Percentiles rank a stretch among this genome's conserved stretches.
These are phyloP conservation scores for Gastrolobium villosum DNA, from an alignment of 306 rosid genomes.

Conservation along the genomic window DNA sequence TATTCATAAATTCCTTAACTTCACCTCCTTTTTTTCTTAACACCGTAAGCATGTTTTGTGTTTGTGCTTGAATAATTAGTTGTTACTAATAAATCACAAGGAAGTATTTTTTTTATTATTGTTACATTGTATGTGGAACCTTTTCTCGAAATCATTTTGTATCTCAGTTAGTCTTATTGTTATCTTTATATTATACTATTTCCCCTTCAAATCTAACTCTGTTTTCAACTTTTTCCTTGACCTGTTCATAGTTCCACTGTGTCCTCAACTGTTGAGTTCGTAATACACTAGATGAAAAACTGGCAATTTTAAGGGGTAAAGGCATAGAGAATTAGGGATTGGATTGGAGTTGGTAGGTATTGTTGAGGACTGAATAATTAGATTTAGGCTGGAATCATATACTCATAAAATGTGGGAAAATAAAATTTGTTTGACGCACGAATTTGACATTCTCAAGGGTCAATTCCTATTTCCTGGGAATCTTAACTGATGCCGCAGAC, in stretches of 20 bases:
- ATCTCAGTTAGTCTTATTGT: neutral
- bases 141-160: conserved; percentile 15
- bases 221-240: conserved; percentile 1
- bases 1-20: conserved; percentile 7
- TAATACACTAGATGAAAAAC: neutral
- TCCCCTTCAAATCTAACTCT: conserved; percentile 15
- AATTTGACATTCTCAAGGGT: neutral
- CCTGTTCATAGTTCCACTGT: neutral
- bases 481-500: conserved; percentile 21
- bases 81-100: neutral
- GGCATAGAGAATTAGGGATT: neutral
- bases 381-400: conserved; percentile 10
- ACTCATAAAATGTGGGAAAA: neutral
- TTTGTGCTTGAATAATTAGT: conserved; percentile 34
- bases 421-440: neutral
- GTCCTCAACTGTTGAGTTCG: neutral
- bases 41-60: conserved; percentile 30
- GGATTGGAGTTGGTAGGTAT: neutral
- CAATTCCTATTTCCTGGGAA: neutral
- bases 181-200: neutral
- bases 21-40: conserved; percentile 1
- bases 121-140: neutral
- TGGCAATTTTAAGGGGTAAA: neutral
- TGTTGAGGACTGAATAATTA: neutral
- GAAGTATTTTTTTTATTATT: neutral